Evolutionary conservation across 805 yeast genomes (phyloP).

Genomic region (Wickerhamomyces bovis): DNA sequence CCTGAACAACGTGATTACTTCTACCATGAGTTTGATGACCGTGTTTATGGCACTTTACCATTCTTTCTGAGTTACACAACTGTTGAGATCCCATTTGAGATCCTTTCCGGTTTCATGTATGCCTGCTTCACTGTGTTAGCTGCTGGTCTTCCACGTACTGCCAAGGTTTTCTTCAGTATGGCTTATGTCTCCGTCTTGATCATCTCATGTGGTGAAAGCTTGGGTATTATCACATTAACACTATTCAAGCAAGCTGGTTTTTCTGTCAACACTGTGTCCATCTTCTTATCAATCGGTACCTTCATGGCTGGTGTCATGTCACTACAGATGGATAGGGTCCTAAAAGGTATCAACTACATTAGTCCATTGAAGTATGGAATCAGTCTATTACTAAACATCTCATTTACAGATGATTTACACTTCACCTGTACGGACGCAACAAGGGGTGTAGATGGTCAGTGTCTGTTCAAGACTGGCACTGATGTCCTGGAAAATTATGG

Average conservation of each 20-base stretch:
- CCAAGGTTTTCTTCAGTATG: constrained; percentile 60
- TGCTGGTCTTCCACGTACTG: constrained; percentile 65
- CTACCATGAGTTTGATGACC: constrained; percentile 74
- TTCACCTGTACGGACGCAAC: constrained; percentile 40
- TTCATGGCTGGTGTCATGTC: constrained; percentile 86
- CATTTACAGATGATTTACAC: constrained; percentile 36
- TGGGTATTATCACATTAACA: constrained; percentile 77
- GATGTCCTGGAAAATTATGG: constrained; percentile 49
- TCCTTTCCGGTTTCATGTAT: constrained; percentile 52
- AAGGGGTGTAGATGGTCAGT: constrained; percentile 34
- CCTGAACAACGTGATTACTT: constrained; percentile 72
- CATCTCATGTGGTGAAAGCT: constrained; percentile 74
- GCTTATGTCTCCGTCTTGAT: constrained; percentile 48
- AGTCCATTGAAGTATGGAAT: constrained; percentile 72
- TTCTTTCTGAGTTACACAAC: constrained; percentile 57
- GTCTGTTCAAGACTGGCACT: constrained; percentile 47
- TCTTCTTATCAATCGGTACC: constrained; percentile 61
- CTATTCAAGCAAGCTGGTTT: constrained; percentile 70
- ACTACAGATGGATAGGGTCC: constrained; percentile 61
- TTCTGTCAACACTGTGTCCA: constrained; percentile 68
- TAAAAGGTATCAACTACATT: constrained; percentile 67
- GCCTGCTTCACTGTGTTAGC: constrained; percentile 61
- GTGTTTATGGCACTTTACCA: constrained; percentile 60
- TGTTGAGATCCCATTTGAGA: constrained; percentile 63
- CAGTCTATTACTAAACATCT: constrained; percentile 49